phyloP scores from a whole-genome alignment of 164 flowering plant genomes.

The Litsea cubeba region DNA sequence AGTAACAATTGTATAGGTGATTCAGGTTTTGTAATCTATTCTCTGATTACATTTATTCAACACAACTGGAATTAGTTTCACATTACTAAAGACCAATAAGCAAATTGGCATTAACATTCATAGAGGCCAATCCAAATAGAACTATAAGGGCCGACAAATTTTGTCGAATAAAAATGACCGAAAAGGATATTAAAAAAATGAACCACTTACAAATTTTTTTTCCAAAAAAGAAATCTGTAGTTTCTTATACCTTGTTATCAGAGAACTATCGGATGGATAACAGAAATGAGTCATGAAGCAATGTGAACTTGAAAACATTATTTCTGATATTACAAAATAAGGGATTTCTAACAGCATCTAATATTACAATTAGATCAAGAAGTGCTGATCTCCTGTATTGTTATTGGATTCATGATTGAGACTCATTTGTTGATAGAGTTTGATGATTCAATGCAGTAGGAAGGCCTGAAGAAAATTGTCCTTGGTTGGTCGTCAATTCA shows the following conservation, averaged over 20 bases:
- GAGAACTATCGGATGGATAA: background rate
- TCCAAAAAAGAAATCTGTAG: no score
- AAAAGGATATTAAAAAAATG: no score
- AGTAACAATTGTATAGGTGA: no score
- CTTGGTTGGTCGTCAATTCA: background rate
- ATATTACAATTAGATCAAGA: background rate
- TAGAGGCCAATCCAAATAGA: no score
- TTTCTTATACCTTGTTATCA: background rate
- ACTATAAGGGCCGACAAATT: no score
- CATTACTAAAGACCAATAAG: no score
- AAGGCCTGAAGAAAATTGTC: background rate
- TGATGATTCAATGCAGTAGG: background rate
- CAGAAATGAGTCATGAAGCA: background rate
- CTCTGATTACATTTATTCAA: no score
- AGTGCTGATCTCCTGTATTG: background rate
- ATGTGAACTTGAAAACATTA: background rate
- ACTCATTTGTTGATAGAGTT: background rate
- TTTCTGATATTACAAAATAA: background rate
- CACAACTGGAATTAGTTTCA: no score
- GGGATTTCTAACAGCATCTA: background rate
- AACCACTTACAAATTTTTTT: no score
- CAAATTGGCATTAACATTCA: no score
- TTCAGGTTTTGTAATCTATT: no score
- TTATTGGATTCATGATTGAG: background rate
- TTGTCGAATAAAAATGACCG: no score